Evolutionary conservation across 108 stramenopile genomes (phyloP).

Genomic region (Stephanodiscus triporus): DNA sequence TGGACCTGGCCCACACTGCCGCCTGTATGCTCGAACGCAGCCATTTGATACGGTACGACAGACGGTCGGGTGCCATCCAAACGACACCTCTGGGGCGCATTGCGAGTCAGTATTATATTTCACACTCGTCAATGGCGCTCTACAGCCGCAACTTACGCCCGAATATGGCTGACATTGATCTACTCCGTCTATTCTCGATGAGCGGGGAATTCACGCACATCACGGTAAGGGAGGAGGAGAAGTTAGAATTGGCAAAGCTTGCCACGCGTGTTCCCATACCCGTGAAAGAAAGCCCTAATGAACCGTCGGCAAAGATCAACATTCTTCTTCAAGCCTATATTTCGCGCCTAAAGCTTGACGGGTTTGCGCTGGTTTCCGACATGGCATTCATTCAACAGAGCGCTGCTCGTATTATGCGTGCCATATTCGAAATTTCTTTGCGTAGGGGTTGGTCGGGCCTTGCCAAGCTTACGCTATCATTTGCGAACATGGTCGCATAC

Average conservation of each 20-base stretch:
- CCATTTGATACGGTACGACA: conserved; percentile 94
- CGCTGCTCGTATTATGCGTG: conserved; percentile 95
- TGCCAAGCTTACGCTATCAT: conserved; percentile 86
- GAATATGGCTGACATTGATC: conserved; percentile 97
- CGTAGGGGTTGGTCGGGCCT: conserved; percentile 94
- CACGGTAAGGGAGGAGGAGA: conserved; percentile 97
- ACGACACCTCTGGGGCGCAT: conserved; percentile 96
- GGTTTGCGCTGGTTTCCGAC: conserved; percentile 98
- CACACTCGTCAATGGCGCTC: conserved; percentile 94
- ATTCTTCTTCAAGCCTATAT: conserved; percentile 99
- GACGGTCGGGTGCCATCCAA: conserved; percentile 90
- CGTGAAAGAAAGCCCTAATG: conserved; percentile 94
- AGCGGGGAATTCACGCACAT: conserved; percentile 97
- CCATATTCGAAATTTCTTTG: conserved; percentile 96
- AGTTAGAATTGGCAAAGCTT: conserved; percentile 94
- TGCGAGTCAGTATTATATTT: conserved; percentile 97
- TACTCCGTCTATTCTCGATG: conserved; percentile 95
- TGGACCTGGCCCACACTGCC: conserved; percentile 95
- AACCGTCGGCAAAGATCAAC: conserved; percentile 97
- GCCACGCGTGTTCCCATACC: conserved; percentile 97
- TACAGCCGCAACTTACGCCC: conserved; percentile 96
- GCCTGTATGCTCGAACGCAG: conserved; percentile 90
- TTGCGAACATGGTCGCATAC: conserved; percentile 96
- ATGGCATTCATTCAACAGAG: conserved; percentile 99
- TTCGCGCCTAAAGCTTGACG: conserved; percentile 95